Evolutionary conservation across 2,329 filamentous ascomycete species (phyloP).

Genomic region (Cladosporium halotolerans): DNA sequence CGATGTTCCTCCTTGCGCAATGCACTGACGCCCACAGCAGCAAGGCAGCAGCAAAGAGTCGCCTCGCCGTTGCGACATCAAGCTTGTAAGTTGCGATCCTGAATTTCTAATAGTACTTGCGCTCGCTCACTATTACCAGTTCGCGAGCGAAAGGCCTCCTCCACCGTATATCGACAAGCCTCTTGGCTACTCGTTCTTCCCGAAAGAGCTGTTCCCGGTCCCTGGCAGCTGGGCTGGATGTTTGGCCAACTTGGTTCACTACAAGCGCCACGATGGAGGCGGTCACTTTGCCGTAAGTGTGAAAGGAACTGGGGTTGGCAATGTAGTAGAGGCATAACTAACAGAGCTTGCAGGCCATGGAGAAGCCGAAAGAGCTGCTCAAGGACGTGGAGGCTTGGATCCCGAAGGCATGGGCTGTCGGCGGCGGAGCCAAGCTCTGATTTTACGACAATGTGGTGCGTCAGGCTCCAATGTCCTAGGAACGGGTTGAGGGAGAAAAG

Average conservation of each 20-base stretch:
- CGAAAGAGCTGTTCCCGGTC: constrained; percentile 35
- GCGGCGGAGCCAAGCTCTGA: constrained; percentile 7
- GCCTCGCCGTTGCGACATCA: neutral
- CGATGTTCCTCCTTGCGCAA: too few species aligned
- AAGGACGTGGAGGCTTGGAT: constrained; percentile 31
- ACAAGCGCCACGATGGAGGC: constrained; percentile 33
- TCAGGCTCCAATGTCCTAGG: neutral
- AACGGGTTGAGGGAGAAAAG: neutral
- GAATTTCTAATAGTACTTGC: too few species aligned
- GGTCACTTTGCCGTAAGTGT: constrained; percentile 34
- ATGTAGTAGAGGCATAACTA: neutral
- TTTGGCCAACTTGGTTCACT: constrained; percentile 32
- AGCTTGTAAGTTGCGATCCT: neutral
- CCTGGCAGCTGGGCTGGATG: constrained; percentile 33
- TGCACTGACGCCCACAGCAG: neutral
- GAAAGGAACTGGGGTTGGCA: neutral
- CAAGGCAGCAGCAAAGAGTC: neutral
- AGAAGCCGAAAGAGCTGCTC: constrained; percentile 29
- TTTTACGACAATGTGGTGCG: neutral
- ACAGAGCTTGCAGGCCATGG: constrained; percentile 25
- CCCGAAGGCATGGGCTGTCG: constrained; percentile 24
- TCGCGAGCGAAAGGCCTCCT: neutral
- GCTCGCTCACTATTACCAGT: neutral
- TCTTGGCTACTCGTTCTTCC: constrained; percentile 39
- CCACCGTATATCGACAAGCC: constrained; percentile 35